These are phyloP conservation scores for Xylaria sp. DNA, from an alignment of 2,329 filamentous ascomycete species.

Conservation along the genomic window DNA sequence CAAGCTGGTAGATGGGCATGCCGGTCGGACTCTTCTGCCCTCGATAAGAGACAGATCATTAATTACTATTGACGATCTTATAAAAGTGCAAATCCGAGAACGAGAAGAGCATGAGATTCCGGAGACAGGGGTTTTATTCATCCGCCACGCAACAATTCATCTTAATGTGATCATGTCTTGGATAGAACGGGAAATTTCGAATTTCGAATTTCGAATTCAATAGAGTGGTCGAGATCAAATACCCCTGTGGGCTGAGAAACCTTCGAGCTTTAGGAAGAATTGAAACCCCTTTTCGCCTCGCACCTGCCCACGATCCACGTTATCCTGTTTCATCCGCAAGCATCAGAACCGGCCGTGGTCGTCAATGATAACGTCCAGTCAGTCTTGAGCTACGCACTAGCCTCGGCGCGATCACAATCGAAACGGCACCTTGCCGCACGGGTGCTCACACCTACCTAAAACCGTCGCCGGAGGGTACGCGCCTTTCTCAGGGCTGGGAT, in stretches of 20 bases:
- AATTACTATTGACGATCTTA: slow-evolving; percentile 22
- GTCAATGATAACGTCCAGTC: slow-evolving; percentile 18
- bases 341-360: slow-evolving; percentile 11
- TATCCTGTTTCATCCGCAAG: slow-evolving; percentile 26
- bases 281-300: slow-evolving; percentile 18
- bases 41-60: slow-evolving; percentile 27
- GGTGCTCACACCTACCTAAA: slow-evolving; percentile 19
- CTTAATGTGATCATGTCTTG: slow-evolving; percentile 23
- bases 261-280: no score
- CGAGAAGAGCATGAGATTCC: slow-evolving; percentile 23
- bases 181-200: slow-evolving; percentile 29
- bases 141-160: slow-evolving; percentile 4
- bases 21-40: slow-evolving; percentile 18
- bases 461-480: slow-evolving; percentile 20
- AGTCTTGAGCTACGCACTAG: slow-evolving; percentile 23
- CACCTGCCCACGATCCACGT: slow-evolving; percentile 23
- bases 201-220: slow-evolving; percentile 26
- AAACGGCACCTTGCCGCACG: slow-evolving; percentile 24
- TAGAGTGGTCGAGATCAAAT: slow-evolving; percentile 22
- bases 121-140: slow-evolving; percentile 22
- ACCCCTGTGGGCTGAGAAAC: slow-evolving; percentile 26
- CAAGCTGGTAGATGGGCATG: slow-evolving; percentile 12
- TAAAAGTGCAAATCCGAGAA: slow-evolving; percentile 29
- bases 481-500: slow-evolving; percentile 25
- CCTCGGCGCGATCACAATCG: slow-evolving; percentile 22